Conservation (phyloP, 306 rosid genomes). For the Biancaea sappan region DNA sequence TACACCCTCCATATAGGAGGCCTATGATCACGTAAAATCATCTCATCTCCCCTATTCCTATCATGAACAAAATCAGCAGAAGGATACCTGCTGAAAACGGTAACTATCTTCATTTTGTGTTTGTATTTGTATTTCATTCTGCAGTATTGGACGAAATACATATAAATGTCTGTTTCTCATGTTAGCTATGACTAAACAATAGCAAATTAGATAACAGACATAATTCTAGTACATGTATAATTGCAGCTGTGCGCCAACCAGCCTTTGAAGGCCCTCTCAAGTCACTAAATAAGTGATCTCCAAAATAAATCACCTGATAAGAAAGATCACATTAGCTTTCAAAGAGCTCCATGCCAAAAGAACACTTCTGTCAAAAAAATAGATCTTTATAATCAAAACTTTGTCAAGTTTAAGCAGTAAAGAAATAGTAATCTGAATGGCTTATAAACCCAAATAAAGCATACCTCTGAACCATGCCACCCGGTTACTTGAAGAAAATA, state of each 20-base stretch:
- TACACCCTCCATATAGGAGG: too few species aligned
- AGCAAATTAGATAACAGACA: conserved; percentile 15
- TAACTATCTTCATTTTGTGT: conserved; percentile 75
- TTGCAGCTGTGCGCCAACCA: conserved; percentile 99
- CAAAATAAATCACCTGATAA: conserved; percentile 91
- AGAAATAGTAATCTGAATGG: conserved; percentile 18
- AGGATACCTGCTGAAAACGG: conserved; percentile 85
- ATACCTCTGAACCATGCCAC: conserved; percentile 99
- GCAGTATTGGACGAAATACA: conserved; percentile 48
- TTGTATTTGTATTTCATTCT: conserved; percentile 84
- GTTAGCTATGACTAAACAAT: too few species aligned
- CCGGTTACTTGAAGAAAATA: conserved; percentile 86
- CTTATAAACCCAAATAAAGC: conserved; percentile 22
- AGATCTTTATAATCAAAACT: conserved; percentile 20
- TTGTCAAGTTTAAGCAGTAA: conserved; percentile 25
- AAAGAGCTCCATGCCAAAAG: conserved; percentile 21
- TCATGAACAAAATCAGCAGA: conserved; percentile 21
- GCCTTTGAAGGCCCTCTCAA: conserved; percentile 97
- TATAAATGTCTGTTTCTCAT: too few species aligned
- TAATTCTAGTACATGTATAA: conserved; percentile 93
- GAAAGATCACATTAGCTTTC: conserved; percentile 29
- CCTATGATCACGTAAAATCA: too few species aligned
- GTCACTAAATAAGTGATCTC: conserved; percentile 96
- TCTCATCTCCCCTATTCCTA: too few species aligned
- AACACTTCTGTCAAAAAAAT: conserved; percentile 4